Evolutionary conservation across 1,284 basidiomycete genomes (phyloP).

Genomic region (Leccinum angustisporum): DNA sequence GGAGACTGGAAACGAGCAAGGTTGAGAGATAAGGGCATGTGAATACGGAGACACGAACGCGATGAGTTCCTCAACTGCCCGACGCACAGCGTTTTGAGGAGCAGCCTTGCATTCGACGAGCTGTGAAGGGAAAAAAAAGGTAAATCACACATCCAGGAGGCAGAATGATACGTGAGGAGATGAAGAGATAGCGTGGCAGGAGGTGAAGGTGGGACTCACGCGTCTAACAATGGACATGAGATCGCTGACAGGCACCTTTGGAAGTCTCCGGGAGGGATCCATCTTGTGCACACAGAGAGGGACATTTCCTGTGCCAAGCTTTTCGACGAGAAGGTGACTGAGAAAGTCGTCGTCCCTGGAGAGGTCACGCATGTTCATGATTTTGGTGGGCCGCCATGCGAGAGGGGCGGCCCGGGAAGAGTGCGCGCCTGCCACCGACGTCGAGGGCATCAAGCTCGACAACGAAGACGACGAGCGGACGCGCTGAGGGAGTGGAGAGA

Average conservation of each 20-base stretch:
- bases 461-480: constrained; percentile 22
- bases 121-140: constrained; percentile 36
- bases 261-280: constrained; percentile 70
- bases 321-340: constrained; percentile 81
- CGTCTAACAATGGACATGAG: constrained; percentile 71
- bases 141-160: constrained; percentile 11
- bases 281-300: constrained; percentile 84
- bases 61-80: constrained; percentile 73
- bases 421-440: constrained; percentile 34
- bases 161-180: constrained; percentile 23
- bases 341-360: constrained; percentile 86
- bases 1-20: constrained; percentile 47
- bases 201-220: constrained; percentile 51
- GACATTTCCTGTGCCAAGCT: constrained; percentile 71
- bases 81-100: constrained; percentile 54
- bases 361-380: constrained; percentile 84
- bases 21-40: constrained; percentile 19
- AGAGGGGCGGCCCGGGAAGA: constrained; percentile 34
- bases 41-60: constrained; percentile 48
- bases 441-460: constrained; percentile 41
- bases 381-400: constrained; percentile 75
- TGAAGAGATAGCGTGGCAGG: constrained; percentile 29
- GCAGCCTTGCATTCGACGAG: constrained; percentile 56
- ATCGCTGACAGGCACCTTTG: constrained; percentile 65
- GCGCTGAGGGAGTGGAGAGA: constrained; percentile 16